Percentiles rank a stretch among this genome's conserved stretches.
These are phyloP conservation scores for Colletotrichum chlorophyti DNA, from an alignment of 2,329 filamentous ascomycete genomes.

Conservation along the genomic window DNA sequence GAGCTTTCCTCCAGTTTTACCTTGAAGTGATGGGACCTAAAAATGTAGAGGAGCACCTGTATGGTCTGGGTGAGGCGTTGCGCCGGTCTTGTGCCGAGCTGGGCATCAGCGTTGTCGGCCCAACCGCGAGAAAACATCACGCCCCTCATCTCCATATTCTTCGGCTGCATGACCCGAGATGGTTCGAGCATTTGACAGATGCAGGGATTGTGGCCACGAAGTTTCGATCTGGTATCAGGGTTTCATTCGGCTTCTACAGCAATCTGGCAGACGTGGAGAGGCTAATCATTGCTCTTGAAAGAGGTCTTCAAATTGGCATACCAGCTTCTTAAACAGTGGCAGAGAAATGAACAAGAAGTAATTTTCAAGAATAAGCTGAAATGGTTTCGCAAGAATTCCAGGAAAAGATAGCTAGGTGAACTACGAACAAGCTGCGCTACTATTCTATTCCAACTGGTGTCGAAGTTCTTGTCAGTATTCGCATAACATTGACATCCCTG, in stretches of 20 bases:
- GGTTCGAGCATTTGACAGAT: conserved; percentile 31
- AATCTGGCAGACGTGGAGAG: conserved; percentile 32
- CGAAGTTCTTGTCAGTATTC: no score
- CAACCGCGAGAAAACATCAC: conserved; percentile 27
- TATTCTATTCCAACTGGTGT: no score
- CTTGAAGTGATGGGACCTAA: conserved; percentile 33
- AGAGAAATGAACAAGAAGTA: no score
- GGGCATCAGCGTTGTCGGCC: conserved; percentile 33
- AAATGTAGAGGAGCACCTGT: conserved; percentile 36
- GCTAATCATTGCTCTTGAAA: conserved; percentile 5
- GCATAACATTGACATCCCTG: no score
- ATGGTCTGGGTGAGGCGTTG: conserved; percentile 33
- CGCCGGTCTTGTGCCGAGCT: conserved; percentile 29
- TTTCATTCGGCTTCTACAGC: conserved; percentile 37
- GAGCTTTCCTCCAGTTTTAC: conserved; percentile 36
- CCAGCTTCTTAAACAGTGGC: neutral
- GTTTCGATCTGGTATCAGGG: conserved; percentile 35
- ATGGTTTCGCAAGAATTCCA: no score
- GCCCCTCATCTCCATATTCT: conserved; percentile 40
- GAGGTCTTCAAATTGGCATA: neutral
- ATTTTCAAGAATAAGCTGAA: no score
- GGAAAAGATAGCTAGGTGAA: no score
- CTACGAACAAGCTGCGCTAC: no score
- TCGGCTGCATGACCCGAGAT: conserved; percentile 30
- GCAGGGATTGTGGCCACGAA: conserved; percentile 29